These are phyloP conservation scores for Hymenoscyphus occultus DNA, from an alignment of 2,329 filamentous ascomycete species.

Conservation along the genomic window DNA sequence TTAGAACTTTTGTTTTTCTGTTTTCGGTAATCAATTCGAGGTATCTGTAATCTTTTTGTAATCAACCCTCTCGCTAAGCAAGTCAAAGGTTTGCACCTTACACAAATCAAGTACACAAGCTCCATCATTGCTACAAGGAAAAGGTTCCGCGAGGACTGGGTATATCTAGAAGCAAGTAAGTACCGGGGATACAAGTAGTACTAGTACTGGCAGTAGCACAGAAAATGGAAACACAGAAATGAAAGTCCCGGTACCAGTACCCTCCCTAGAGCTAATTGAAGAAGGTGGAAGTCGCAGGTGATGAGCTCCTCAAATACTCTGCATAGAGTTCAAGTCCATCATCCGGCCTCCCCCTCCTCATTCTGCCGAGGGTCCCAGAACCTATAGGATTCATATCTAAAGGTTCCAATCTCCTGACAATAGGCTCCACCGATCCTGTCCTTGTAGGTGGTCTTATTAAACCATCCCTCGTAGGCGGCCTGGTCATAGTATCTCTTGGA, in stretches of 20 bases:
- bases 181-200: background rate
- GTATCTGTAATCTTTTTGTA: too few relatives aligned
- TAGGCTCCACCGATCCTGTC: background rate
- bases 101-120: too few relatives aligned
- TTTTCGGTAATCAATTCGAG: too few relatives aligned
- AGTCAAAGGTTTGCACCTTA: too few relatives aligned
- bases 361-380: background rate
- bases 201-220: background rate
- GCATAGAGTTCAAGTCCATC: constrained; percentile 22
- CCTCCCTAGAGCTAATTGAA: too few relatives aligned
- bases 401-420: background rate
- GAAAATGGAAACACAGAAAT: background rate
- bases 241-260: background rate
- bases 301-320: constrained; percentile 20
- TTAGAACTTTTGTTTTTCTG: too few relatives aligned
- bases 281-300: background rate
- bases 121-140: background rate
- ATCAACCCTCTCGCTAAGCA: too few relatives aligned
- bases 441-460: background rate
- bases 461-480: background rate
- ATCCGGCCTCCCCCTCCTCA: constrained; percentile 7
- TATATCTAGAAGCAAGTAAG: background rate
- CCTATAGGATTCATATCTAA: background rate
- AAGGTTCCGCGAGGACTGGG: background rate
- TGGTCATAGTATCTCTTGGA: background rate